Conservation (phyloP, 176 grass and related monocot genomes). For the Oryza meyeriana region DNA sequence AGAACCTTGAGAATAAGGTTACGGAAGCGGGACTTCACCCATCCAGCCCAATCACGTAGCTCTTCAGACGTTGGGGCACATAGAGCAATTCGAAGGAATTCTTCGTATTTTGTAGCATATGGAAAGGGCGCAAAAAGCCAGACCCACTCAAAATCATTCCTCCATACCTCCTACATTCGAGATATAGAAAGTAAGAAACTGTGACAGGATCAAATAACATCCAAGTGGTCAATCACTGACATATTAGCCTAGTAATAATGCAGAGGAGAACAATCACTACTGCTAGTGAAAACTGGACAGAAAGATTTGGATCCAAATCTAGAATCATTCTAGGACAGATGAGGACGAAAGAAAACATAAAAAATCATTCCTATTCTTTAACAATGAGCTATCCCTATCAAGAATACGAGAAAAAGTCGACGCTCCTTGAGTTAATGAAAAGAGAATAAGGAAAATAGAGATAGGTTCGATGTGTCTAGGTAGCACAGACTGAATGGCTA, state of each 20-base stretch:
- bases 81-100: conserved; percentile 55
- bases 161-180: conserved; percentile 42
- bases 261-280: background rate
- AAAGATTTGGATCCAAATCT: too few relatives aligned
- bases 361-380: background rate
- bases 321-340: background rate
- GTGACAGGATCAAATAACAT: background rate
- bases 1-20: conserved; percentile 61
- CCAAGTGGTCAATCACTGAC: background rate
- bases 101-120: conserved; percentile 34
- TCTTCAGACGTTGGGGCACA: conserved; percentile 39
- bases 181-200: background rate
- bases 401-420: background rate
- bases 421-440: background rate
- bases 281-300: background rate
- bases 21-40: conserved; percentile 71
- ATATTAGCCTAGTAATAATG: background rate
- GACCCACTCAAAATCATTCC: conserved; percentile 41
- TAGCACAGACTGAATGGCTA: background rate
- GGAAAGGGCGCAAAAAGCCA: conserved; percentile 58
- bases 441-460: conserved; percentile 4
- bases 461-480: background rate
- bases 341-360: background rate
- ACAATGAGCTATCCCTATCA: background rate
- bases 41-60: conserved; percentile 63